phyloP scores from a whole-genome alignment of 192 early-diverging fungal species.

The Podila epigama region DNA sequence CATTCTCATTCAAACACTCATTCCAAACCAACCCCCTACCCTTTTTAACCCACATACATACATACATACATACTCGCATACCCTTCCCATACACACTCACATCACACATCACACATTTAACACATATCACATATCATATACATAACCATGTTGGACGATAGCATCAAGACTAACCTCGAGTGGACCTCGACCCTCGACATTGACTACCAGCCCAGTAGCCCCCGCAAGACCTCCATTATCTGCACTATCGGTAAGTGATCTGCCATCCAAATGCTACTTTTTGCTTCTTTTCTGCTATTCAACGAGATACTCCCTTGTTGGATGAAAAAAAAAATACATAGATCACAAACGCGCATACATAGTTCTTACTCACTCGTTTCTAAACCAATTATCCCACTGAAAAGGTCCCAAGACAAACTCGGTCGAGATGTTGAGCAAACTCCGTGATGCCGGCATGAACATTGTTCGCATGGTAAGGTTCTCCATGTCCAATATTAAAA shows the following conservation, averaged over 20 bases:
- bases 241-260: slow-evolving; percentile 74
- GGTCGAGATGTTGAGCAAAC: slow-evolving; percentile 73
- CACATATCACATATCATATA: neutral
- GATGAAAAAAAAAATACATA: neutral
- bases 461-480: slow-evolving; percentile 72
- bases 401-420: slow-evolving; percentile 80
- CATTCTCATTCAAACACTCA: neutral
- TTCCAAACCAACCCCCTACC: too few relatives aligned
- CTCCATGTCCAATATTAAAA: too few relatives aligned
- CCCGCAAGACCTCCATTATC: slow-evolving; percentile 86
- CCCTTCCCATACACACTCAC: neutral
- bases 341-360: neutral
- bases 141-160: slow-evolving; percentile 8
- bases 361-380: neutral
- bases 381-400: too few relatives aligned
- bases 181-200: slow-evolving; percentile 78
- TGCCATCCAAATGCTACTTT: neutral
- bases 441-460: slow-evolving; percentile 85
- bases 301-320: too few relatives aligned
- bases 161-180: slow-evolving; percentile 70
- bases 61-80: too few relatives aligned
- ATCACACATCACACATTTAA: neutral
- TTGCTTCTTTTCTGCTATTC: too few relatives aligned
- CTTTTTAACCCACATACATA: too few relatives aligned
- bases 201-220: slow-evolving; percentile 59